phyloP scores from a whole-genome alignment of 176 grass and related monocot species.

The Aegilops speltoides region DNA sequence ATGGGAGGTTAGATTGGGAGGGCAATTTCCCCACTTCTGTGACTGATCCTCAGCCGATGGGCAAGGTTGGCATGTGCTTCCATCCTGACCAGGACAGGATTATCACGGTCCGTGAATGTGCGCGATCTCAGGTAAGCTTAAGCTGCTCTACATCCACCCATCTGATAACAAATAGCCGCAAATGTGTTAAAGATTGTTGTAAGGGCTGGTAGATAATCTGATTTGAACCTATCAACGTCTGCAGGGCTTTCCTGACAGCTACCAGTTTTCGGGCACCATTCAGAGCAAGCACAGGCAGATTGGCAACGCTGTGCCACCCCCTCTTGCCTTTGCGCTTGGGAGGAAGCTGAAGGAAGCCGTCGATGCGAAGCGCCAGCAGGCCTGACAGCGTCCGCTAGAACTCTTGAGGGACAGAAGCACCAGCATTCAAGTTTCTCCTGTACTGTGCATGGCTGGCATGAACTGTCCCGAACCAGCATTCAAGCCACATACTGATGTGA shows the following conservation, averaged over 20 bases:
- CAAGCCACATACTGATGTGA: background rate
- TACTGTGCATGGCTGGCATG: background rate
- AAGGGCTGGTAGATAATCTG: background rate
- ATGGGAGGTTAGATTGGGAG: conserved; percentile 93
- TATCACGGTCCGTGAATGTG: conserved; percentile 84
- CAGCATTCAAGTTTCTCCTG: background rate
- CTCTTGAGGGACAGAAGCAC: background rate
- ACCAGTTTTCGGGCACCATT: conserved; percentile 80
- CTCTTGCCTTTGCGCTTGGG: conserved; percentile 85
- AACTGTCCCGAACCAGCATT: background rate
- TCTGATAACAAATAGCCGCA: background rate
- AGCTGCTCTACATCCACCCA: background rate
- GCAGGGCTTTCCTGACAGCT: conserved; percentile 92
- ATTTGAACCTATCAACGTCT: conserved; percentile 18
- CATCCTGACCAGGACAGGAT: conserved; percentile 94
- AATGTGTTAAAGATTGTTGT: background rate
- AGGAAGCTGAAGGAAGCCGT: conserved; percentile 83
- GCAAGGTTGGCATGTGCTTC: conserved; percentile 97
- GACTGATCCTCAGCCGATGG: conserved; percentile 96
- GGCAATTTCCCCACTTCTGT: conserved; percentile 98
- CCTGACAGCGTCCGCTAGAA: background rate
- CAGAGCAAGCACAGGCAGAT: conserved; percentile 95
- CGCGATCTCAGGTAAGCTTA: conserved; percentile 74
- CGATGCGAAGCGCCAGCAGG: conserved; percentile 18
- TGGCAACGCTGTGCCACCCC: conserved; percentile 93